A percentile compares a stretch with the other conserved stretches of the same genome.
These are phyloP conservation scores for Nothophytophthora sp. DNA, from an alignment of 352 stramenopile genomes.

Conservation along the genomic window DNA sequence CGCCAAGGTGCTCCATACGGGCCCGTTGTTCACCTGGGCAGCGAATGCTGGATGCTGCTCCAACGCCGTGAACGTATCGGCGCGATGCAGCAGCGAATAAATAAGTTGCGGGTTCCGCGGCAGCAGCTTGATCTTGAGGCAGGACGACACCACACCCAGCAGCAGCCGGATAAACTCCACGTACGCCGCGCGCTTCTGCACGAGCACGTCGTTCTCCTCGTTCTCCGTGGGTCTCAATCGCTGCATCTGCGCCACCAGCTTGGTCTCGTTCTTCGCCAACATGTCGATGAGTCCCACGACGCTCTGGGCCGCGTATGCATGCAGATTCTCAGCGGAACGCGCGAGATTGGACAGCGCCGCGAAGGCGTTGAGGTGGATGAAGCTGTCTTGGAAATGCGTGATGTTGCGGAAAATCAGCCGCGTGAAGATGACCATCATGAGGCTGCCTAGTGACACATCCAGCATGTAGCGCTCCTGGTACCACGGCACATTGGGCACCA, in stretches of 20 bases:
- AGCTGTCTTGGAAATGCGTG: conserved; percentile 77
- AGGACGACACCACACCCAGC: conserved; percentile 65
- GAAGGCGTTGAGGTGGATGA: conserved; percentile 80
- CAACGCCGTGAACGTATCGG: conserved; percentile 55
- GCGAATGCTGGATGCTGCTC: conserved; percentile 62
- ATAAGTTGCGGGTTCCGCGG: conserved; percentile 85
- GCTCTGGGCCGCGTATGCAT: conserved; percentile 72
- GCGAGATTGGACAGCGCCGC: conserved; percentile 74
- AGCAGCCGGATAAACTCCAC: conserved; percentile 78
- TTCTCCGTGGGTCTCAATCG: conserved; percentile 25
- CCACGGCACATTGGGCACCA: conserved; percentile 68
- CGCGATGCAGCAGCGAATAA: conserved; percentile 81
- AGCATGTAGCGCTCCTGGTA: conserved; percentile 82
- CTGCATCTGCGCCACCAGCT: conserved; percentile 55
- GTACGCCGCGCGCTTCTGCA: conserved; percentile 63
- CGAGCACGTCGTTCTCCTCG: conserved; percentile 43
- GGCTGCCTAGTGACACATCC: conserved; percentile 69
- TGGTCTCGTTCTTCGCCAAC: conserved; percentile 74
- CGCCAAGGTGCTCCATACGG: conserved; percentile 63
- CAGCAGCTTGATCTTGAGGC: conserved; percentile 62
- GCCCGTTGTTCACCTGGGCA: conserved; percentile 58
- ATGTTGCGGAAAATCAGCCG: conserved; percentile 81
- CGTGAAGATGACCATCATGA: conserved; percentile 81
- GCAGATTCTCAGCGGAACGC: conserved; percentile 67
- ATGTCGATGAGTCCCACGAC: conserved; percentile 72